Base-by-base conservation (phyloP, 352 stramenopile species). In the Phytophthora tentaculata region DNA sequence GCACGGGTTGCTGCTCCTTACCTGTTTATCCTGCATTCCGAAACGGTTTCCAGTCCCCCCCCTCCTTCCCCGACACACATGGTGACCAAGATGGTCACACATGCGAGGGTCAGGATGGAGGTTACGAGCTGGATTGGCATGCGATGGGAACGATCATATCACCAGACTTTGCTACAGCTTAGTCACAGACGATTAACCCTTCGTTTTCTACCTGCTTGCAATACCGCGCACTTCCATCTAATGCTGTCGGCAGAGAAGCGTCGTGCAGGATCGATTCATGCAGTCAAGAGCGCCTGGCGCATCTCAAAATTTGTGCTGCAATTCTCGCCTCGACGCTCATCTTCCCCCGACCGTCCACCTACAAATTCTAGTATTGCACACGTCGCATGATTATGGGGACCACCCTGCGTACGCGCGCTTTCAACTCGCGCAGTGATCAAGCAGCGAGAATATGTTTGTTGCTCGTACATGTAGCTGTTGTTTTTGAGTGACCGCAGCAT, bases 311-410 rank as follows among this genome's bases (percentile, higher is more conserved):
- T 66, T 28, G 2, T 50, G 44, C 32, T 22, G 17, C 16, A 13
- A n/a, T 48, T 51, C 45, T 59, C 22, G 32, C 8, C 32, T 43
- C 14, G 12, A 6, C 23, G 14, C 26, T 47, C 19, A 39, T 47
- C 35, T 51, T 57, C 44, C 23, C 19, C 8, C 13, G 1, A 8
- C 12, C 61, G 52, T 75, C 58, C 66, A 69, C 66, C 73, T 64
- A 69, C 57, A 73, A 61, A 73, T 43, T 16, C 43, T 64, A 70
- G 55, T 12, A 69, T 2, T 59, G n/a, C 67, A 73, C 71, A 75
- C 71, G 74, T 82, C 74, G 51, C 71, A 79, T 61, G 28, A 7
- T 67, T 29, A 14, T 39, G 12, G 13, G 32, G 5, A 26, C 43
- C 23, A 59, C 41, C 20, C 48, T 35, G 10, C 10, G 20, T 14